Evolutionary conservation across 768 basidiomycete genomes (phyloP).

Genomic region (Suillus discolor): DNA sequence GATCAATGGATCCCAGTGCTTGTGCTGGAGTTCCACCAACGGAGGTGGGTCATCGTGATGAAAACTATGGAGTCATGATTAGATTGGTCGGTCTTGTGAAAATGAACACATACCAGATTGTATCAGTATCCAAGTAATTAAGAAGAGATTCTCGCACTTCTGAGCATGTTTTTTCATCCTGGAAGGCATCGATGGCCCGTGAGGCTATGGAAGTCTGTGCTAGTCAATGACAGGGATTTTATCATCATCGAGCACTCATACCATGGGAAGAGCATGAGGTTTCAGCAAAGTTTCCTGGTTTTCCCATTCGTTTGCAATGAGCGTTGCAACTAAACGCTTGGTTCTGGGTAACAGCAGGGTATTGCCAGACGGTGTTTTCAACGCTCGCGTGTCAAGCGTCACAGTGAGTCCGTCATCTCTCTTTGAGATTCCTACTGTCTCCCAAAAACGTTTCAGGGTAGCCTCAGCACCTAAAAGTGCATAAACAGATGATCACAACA

Average conservation of each 20-base stretch:
- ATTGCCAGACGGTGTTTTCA: slow-evolving; percentile 90
- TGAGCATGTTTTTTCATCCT: slow-evolving; percentile 52
- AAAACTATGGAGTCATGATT: slow-evolving; percentile 54
- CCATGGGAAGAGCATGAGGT: slow-evolving; percentile 90
- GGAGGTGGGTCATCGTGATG: slow-evolving; percentile 76
- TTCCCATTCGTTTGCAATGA: slow-evolving; percentile 97
- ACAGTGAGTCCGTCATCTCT: slow-evolving; percentile 56
- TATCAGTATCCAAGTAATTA: slow-evolving; percentile 92
- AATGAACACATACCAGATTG: slow-evolving; percentile 68
- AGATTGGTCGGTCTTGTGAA: slow-evolving; percentile 1
- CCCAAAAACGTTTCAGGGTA: slow-evolving; percentile 93
- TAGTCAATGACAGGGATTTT: slow-evolving; percentile 13
- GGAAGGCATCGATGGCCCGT: slow-evolving; percentile 84
- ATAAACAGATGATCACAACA: slow-evolving; percentile 8
- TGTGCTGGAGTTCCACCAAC: slow-evolving; percentile 74
- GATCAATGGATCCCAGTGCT: slow-evolving; percentile 89
- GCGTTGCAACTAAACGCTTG: slow-evolving; percentile 73
- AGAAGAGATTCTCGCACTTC: slow-evolving; percentile 72
- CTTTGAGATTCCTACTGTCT: slow-evolving; percentile 76
- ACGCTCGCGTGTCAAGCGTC: slow-evolving; percentile 77
- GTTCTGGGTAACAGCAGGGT: slow-evolving; percentile 68
- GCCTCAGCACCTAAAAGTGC: slow-evolving; percentile 72
- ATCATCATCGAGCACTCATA: slow-evolving; percentile 36
- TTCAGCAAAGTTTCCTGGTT: slow-evolving; percentile 85
- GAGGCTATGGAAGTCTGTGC: slow-evolving; percentile 85